Evolutionary conservation across 23 red algal genomes (phyloP).

Genomic region (Cyanidiococcus yangmingshanensis): DNA sequence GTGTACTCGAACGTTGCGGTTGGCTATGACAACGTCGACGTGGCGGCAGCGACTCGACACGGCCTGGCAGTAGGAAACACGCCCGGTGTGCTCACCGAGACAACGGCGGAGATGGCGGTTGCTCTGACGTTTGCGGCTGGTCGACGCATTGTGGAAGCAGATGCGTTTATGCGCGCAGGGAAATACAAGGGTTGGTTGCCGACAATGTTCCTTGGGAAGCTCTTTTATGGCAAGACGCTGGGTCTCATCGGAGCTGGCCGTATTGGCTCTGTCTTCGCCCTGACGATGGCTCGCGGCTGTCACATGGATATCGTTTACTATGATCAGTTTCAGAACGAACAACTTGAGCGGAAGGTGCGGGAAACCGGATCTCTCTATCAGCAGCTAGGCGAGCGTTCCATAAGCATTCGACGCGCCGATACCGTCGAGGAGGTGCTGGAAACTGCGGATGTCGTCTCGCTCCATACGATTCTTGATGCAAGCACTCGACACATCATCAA

Average conservation of each 20-base stretch:
- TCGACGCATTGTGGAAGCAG: slow-evolving; percentile 33
- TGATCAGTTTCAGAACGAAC: slow-evolving; percentile 35
- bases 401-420: slow-evolving; percentile 22
- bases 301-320: slow-evolving; percentile 44
- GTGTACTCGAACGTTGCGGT: slow-evolving; percentile 46
- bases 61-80: slow-evolving; percentile 46
- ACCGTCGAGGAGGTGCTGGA: slow-evolving; percentile 33
- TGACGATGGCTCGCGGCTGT: slow-evolving; percentile 24
- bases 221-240: slow-evolving; percentile 24
- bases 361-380: neutral
- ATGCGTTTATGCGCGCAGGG: slow-evolving; percentile 31
- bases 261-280: slow-evolving; percentile 28
- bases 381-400: slow-evolving; percentile 29
- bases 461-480: slow-evolving; percentile 32
- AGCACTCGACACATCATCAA: slow-evolving; percentile 41
- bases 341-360: slow-evolving; percentile 24
- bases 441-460: slow-evolving; percentile 33
- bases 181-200: slow-evolving; percentile 43
- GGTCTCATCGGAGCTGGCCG: slow-evolving; percentile 37
- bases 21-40: slow-evolving; percentile 43
- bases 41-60: slow-evolving; percentile 29
- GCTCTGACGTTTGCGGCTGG: slow-evolving; percentile 28
- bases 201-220: slow-evolving; percentile 26
- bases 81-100: slow-evolving; percentile 41
- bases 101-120: slow-evolving; percentile 43